These are phyloP conservation scores for Aureoboletus auriporus DNA, from an alignment of 768 basidiomycete species.

Conservation along the genomic window DNA sequence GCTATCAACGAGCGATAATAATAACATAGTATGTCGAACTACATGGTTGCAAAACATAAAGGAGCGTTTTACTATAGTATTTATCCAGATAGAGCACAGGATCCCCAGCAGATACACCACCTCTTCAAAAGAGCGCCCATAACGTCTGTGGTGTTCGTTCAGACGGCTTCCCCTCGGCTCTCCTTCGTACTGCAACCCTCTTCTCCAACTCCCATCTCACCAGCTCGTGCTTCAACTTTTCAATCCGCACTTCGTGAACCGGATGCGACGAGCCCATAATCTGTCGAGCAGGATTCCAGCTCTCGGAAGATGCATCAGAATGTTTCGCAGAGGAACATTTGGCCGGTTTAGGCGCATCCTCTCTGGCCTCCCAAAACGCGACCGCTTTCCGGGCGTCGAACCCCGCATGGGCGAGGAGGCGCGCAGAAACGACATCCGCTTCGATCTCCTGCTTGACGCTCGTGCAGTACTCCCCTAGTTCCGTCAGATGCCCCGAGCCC, in stretches of 20 bases:
- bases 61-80: neutral
- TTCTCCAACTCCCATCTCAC: conserved; percentile 41
- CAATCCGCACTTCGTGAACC: conserved; percentile 38
- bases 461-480: conserved; percentile 71
- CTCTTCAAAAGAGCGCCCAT: conserved; percentile 12
- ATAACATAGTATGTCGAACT: too few relatives aligned
- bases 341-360: conserved; percentile 22
- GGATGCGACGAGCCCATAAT: conserved; percentile 45
- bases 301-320: conserved; percentile 5
- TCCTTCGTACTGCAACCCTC: conserved; percentile 23
- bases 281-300: conserved; percentile 21
- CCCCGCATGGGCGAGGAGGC: conserved; percentile 88
- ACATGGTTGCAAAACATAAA: too few relatives aligned
- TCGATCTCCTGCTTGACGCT: conserved; percentile 85
- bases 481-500: conserved; percentile 70
- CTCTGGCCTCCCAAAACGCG: conserved; percentile 74
- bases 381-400: conserved; percentile 84
- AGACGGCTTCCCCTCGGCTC: conserved; percentile 14
- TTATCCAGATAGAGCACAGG: neutral
- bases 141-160: conserved; percentile 12
- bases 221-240: conserved; percentile 41
- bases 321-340: conserved; percentile 18
- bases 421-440: conserved; percentile 83
- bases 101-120: too few relatives aligned
- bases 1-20: too few relatives aligned